Percentiles rank a stretch among this genome's conserved stretches.
These are phyloP conservation scores for Aspergillus eucalypticola DNA, from an alignment of 2,329 filamentous ascomycete genomes.

Conservation along the genomic window DNA sequence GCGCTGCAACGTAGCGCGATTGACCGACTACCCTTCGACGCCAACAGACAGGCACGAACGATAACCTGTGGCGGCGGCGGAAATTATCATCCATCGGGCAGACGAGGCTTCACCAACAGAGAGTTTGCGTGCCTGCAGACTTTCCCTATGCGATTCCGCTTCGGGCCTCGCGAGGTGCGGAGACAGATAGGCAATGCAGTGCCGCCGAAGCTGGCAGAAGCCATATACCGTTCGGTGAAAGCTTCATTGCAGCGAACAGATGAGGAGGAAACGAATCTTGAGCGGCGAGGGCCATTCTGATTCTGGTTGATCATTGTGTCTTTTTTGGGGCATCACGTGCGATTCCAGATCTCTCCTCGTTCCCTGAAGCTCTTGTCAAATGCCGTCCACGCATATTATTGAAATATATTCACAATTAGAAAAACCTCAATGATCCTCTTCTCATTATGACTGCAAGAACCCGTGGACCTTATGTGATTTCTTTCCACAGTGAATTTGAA, in stretches of 20 bases:
- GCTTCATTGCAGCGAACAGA: constrained; percentile 42
- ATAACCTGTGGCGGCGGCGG: constrained; percentile 65
- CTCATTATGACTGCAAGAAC: too few relatives aligned
- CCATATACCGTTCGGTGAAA: constrained; percentile 41
- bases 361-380: too few relatives aligned
- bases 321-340: neutral
- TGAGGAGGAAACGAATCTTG: constrained; percentile 20
- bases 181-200: constrained; percentile 80
- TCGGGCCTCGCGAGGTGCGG: constrained; percentile 47
- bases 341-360: too few relatives aligned
- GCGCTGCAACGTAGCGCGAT: constrained; percentile 23
- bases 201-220: constrained; percentile 55
- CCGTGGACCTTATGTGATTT: too few relatives aligned
- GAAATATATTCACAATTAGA: too few relatives aligned
- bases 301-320: neutral
- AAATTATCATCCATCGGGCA: constrained; percentile 67
- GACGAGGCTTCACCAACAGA: constrained; percentile 62
- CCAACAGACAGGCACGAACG: constrained; percentile 54
- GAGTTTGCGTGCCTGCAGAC: constrained; percentile 71
- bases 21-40: constrained; percentile 46
- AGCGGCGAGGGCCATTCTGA: neutral
- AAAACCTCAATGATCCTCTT: too few relatives aligned
- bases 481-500: too few relatives aligned
- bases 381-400: too few relatives aligned
- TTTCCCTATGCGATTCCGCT: constrained; percentile 64